Base-by-base conservation (phyloP, 805 yeast genomes). In the Candida lessepsii region DNA sequence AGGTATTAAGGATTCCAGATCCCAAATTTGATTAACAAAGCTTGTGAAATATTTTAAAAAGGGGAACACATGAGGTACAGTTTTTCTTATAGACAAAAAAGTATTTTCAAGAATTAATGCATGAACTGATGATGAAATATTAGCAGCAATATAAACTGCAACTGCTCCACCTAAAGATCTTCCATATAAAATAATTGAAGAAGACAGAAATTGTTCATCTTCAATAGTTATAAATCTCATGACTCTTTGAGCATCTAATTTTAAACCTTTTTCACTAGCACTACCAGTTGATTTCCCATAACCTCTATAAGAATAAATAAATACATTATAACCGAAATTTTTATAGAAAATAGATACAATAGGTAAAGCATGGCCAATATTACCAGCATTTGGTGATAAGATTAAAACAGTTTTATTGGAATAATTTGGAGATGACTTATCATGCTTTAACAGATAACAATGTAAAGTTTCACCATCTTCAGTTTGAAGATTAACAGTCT, bases 121-220 rank as follows among this genome's bases (percentile, higher is more conserved):
- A 40, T 71, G 70, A 10, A 87, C 65, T 21, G 69, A 44, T 1
- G 60, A 51, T 2, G 80, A 67, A 51, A 72, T 75, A 16, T 71
- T 71, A 2, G 87, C 71, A 0, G 93, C 89, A 39, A 88, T 75
- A 61, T 88, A 85, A 14, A 89, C 76, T 6, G 95, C 88, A 25
- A 86, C 96, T 0, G 98, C 99, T 3, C 98, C 98, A 25, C 99
- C 99, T 9, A 91, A 65, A 8, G 96, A 86, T 36, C 97, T 71
- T 2, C 98, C 98, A 56, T 89, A 89, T 8, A 89, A 67, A 1
- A 87, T 65, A 2, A 90, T 46, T 9, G 80, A 64, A 1, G 83
- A 71, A 36, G 68, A 59, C 35, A 67, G 63, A 40, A 81, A 71
- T 45, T 74, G 81, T 9, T 66, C 64, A 51, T 85, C 83, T 1